Base-by-base conservation (phyloP, 495 filamentous ascomycete genomes). In the Tuber magnatum region DNA sequence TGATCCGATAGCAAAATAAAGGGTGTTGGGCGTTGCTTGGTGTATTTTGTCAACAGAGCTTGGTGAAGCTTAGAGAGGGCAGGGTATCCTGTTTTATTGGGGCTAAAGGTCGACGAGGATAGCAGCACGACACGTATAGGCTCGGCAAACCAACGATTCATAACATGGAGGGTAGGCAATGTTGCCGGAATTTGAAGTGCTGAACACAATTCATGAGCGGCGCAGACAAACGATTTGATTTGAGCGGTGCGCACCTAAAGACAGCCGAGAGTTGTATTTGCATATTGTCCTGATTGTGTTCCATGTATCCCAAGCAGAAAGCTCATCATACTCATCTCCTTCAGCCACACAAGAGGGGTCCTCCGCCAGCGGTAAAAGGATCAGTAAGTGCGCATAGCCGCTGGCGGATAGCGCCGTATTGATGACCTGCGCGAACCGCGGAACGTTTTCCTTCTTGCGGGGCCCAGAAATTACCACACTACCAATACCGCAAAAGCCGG, bases 141-240 rank as follows among this genome's bases (percentile, higher is more conserved):
- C 78, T 99, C 95, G 2, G 92, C 91, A 84, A 93, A 94, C 95
- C 95, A 99, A n/a, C 95, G 88, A 22, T 89, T 90, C 79, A 95
- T 93, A 12, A 97, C 86, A 38, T 87, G 85, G 51, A 88, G 85
- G 38, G 90, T 85, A 10, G 96, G 96, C 32, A 97, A 86, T 46
- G 91, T 87, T n/a, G 89, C 89, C 40, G 94, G 93, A 72, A 98
- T 86, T 73, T 87, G 86, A 20, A 99, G 86, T n/a, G 91, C 93
- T 96, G 77, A 61, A 22, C 42, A 39, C 79, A 74, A 28, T 78
- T 28, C 73, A 61, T 72, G n/a, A 70, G 69, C 43, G 71, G 35
- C 44, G 3, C n/a, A 71, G 43, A 32, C 18, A 42, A 10, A 46
- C 51, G 39, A 71, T 71, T 71, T 73, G 61, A 73, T 71, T 70